Evolutionary conservation across 768 basidiomycete genomes (phyloP), one percentile per base, ranked within the genome.

Genomic region (Tulasnella sp.): DNA sequence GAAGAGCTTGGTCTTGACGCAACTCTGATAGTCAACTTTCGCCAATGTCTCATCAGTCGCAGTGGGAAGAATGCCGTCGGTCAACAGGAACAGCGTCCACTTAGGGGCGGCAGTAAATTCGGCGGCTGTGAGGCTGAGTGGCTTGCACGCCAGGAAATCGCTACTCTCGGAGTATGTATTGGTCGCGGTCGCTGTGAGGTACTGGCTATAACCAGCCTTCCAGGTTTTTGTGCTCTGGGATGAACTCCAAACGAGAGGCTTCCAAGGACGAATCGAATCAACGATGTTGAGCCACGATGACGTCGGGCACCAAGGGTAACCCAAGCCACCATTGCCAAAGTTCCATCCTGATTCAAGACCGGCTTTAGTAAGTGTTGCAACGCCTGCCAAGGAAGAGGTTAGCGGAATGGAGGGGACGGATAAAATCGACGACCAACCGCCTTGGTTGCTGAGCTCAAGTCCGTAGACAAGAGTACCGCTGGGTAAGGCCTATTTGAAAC

Each of bases 281-380:
- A 74, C 40, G 14, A 74, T 74, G 73, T 74, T 74, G 73, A 74
- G 73, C 73, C 73, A 74, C 1, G 37, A 40, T 2, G 42, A 44
- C 2, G 73, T 74, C 20, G 73, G 73, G 73, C 73, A 74, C 73
- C 73, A 74, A 24, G 73, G 73, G 40, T 74, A 74, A 22, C 73
- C 73, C 73, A 74, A 41, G 37, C 73, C 73, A 74, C 73, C 73
- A 37, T 74, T 74, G 18, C 40, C 42, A 41, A 74, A 74, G 73
- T 74, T 74, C 73, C 73, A 74, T 22, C 73, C 73, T 1, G 42
- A 4, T 11, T 74, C 40, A 12, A 74, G 73, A 41, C 73, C 73
- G 7, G 37, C 24, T 20, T 24, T 73, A 24, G 72, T 72, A 18
- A 72, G 72, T 16, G 16, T 72, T 31, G 72, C 72, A 28, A 41